phyloP scores from a whole-genome alignment of 371 early-diverging fungal species.

The Mucor plumbeus region DNA sequence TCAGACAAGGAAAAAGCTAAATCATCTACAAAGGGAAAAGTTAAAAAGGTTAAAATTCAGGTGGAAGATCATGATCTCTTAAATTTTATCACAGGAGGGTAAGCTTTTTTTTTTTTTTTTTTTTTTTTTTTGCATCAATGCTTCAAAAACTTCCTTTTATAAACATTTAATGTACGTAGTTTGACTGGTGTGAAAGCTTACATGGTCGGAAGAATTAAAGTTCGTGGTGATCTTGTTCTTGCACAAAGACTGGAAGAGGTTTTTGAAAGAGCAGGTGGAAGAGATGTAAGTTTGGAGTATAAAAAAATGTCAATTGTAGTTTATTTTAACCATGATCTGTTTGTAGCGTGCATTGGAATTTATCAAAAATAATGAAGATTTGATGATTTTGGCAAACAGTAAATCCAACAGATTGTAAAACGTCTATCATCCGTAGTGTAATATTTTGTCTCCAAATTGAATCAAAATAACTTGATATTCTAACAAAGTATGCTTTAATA shows the following conservation, averaged over 20 bases:
- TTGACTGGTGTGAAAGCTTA: slow-evolving; percentile 56
- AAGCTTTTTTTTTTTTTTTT: not conserved
- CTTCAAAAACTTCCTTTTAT: not conserved
- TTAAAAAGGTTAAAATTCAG: slow-evolving; percentile 41
- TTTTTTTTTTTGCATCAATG: not conserved
- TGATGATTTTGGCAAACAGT: slow-evolving; percentile 9
- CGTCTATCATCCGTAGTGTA: too few relatives aligned
- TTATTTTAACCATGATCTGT: not conserved
- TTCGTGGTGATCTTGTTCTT: slow-evolving; percentile 52
- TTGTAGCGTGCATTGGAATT: slow-evolving; percentile 44
- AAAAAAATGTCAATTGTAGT: not conserved
- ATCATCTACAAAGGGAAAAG: slow-evolving; percentile 28
- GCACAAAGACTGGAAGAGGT: slow-evolving; percentile 53
- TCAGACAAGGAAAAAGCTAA: slow-evolving; percentile 30
- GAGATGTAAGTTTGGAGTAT: slow-evolving; percentile 37
- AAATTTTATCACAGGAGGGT: slow-evolving; percentile 47
- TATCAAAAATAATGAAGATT: slow-evolving; percentile 41
- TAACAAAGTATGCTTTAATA: too few relatives aligned
- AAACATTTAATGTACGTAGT: slow-evolving; percentile 17
- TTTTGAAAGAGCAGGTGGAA: slow-evolving; percentile 49
- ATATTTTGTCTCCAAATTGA: too few relatives aligned
- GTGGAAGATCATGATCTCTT: slow-evolving; percentile 49
- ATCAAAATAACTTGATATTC: too few relatives aligned
- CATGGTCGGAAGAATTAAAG: slow-evolving; percentile 48
- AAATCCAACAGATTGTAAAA: slow-evolving; percentile 9